phyloP scores from a whole-genome alignment of 2,329 filamentous ascomycete genomes.

The Aspergillus bombycis region DNA sequence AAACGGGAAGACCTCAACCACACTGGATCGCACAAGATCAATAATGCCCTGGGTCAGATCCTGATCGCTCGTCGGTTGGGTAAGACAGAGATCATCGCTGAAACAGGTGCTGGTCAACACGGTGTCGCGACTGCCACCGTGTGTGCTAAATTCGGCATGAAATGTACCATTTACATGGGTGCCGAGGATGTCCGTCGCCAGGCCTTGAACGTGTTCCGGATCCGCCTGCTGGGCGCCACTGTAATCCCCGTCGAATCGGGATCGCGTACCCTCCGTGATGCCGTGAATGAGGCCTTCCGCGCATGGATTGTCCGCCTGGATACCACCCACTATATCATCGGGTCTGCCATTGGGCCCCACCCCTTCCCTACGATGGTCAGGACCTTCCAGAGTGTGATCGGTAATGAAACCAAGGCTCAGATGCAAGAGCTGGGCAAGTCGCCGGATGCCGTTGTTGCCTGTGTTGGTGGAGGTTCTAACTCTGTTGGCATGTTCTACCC shows the following conservation, averaged over 20 bases:
- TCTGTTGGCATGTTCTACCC: conserved; percentile 96
- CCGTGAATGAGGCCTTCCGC: conserved; percentile 90
- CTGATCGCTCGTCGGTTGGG: conserved; percentile 79
- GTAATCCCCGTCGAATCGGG: conserved; percentile 89
- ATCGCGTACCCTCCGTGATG: conserved; percentile 74
- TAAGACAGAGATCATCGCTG: conserved; percentile 93
- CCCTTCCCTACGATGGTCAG: conserved; percentile 97
- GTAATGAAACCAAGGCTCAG: conserved; percentile 88
- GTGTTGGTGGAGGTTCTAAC: conserved; percentile 90
- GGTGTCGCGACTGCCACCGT: conserved; percentile 94
- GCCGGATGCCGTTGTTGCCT: conserved; percentile 96
- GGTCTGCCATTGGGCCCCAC: conserved; percentile 91
- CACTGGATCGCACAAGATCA: conserved; percentile 97
- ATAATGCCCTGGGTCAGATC: conserved; percentile 91
- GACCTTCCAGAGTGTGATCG: conserved; percentile 95
- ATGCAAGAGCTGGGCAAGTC: conserved; percentile 82
- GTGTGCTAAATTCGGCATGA: conserved; percentile 94
- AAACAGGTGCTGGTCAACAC: conserved; percentile 95
- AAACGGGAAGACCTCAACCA: conserved; percentile 97
- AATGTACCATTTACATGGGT: conserved; percentile 96
- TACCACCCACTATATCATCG: conserved; percentile 94
- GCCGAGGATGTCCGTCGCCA: conserved; percentile 92
- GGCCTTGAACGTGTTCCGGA: conserved; percentile 93
- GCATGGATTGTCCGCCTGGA: conserved; percentile 87
- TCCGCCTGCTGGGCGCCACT: conserved; percentile 86